Percentiles rank a stretch among this genome's conserved stretches.
Conservation (phyloP, 2,329 filamentous ascomycete genomes). For the Epichloe aotearoae region DNA sequence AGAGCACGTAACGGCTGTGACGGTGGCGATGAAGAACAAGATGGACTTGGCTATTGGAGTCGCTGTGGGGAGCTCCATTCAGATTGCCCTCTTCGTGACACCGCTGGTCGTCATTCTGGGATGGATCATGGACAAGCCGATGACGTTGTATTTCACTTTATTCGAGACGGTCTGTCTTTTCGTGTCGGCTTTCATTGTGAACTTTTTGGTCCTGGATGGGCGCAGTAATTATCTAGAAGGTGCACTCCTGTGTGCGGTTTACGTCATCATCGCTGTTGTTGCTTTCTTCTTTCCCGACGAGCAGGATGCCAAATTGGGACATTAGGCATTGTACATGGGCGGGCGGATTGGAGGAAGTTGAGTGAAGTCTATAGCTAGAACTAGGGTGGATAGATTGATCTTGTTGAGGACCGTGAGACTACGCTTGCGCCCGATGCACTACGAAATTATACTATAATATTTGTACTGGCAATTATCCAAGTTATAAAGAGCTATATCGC, state of each 20-base stretch:
- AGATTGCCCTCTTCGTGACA: conserved; percentile 59
- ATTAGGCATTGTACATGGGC: background rate
- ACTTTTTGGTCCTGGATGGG: conserved; percentile 75
- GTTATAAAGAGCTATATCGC: too few species aligned
- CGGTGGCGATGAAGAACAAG: conserved; percentile 61
- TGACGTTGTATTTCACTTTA: conserved; percentile 73
- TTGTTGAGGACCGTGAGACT: too few species aligned
- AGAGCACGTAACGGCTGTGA: conserved; percentile 59
- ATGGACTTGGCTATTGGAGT: conserved; percentile 65
- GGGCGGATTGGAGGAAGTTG: too few species aligned
- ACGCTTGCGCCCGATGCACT: too few species aligned
- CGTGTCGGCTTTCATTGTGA: conserved; percentile 72
- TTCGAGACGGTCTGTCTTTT: conserved; percentile 86
- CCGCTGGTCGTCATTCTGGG: conserved; percentile 57
- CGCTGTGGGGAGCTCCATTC: conserved; percentile 54
- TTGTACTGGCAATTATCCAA: too few species aligned
- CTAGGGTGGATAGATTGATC: background rate
- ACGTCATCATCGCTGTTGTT: conserved; percentile 53
- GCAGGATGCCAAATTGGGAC: conserved; percentile 31
- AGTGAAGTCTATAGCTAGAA: background rate
- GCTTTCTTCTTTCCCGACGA: conserved; percentile 52
- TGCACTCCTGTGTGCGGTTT: conserved; percentile 51
- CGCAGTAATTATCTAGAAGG: conserved; percentile 81
- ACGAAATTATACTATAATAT: too few species aligned
- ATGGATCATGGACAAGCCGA: conserved; percentile 55